Percentiles rank a stretch among this genome's conserved stretches.
phyloP scores from a whole-genome alignment of 257 asterid species.

The Thymus quinquecostatus region DNA sequence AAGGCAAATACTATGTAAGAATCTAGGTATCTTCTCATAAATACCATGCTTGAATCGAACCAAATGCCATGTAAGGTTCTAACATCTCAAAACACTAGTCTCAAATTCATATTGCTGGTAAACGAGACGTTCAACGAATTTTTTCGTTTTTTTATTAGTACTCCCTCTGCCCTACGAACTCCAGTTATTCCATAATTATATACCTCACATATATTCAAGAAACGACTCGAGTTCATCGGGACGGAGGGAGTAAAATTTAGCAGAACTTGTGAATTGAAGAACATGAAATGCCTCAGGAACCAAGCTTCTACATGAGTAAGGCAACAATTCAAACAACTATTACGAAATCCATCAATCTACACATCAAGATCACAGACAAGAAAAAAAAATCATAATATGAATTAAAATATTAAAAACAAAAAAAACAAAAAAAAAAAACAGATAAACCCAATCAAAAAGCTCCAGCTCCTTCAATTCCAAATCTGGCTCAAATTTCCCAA shows the following conservation, averaged over 20 bases:
- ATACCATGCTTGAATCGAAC: conserved; percentile 16
- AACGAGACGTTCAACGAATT: conserved; percentile 6
- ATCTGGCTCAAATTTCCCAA: conserved; percentile 32
- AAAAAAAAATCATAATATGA: not conserved
- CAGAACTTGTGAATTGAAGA: conserved; percentile 43
- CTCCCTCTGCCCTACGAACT: too few relatives aligned
- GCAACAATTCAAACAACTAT: conserved; percentile 9
- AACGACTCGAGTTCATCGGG: not conserved
- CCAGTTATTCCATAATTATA: too few relatives aligned
- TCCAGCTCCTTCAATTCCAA: conserved; percentile 14
- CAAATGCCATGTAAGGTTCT: conserved; percentile 17
- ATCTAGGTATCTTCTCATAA: conserved; percentile 13
- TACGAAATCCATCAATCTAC: conserved; percentile 1
- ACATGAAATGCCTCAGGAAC: conserved; percentile 41
- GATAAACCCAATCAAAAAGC: conserved; percentile 6
- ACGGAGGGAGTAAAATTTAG: conserved; percentile 21
- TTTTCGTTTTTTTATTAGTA: too few relatives aligned
- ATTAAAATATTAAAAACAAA: not conserved
- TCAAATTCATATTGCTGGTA: conserved; percentile 20
- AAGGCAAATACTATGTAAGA: not conserved
- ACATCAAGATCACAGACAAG: not conserved
- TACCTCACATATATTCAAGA: not conserved
- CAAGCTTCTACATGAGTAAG: conserved; percentile 45
- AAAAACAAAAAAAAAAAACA: not conserved
- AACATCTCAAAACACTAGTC: conserved; percentile 15